These are phyloP conservation scores for Kwoniella dejecticola DNA, from an alignment of 768 basidiomycete genomes.

Conservation along the genomic window DNA sequence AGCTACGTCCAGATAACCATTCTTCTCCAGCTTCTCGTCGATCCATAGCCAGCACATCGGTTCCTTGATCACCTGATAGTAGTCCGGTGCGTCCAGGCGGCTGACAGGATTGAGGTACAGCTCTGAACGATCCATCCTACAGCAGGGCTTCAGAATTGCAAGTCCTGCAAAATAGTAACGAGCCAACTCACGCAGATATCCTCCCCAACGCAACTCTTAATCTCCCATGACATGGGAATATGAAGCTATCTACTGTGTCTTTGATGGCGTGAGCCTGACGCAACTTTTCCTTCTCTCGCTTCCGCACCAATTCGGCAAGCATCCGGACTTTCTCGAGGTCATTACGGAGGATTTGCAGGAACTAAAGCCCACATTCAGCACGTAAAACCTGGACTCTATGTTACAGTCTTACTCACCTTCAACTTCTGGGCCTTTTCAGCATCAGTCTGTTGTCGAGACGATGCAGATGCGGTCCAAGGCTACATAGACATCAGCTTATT, in stretches of 20 bases:
- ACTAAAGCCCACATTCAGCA: conserved; percentile 43
- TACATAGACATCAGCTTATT: conserved; percentile 32
- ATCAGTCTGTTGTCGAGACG: conserved; percentile 67
- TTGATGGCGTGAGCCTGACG: conserved; percentile 65
- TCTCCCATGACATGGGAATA: conserved; percentile 69
- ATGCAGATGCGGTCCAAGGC: conserved; percentile 87
- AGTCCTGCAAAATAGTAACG: not conserved
- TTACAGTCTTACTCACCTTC: conserved; percentile 73
- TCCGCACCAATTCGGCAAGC: conserved; percentile 68
- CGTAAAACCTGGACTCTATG: no score
- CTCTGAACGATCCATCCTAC: conserved; percentile 71
- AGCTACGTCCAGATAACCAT: conserved; percentile 70
- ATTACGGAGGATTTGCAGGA: conserved; percentile 66
- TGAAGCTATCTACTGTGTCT: conserved; percentile 63
- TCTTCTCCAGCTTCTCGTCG: conserved; percentile 79
- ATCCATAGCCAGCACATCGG: conserved; percentile 94
- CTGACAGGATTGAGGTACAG: conserved; percentile 79
- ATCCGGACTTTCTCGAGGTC: conserved; percentile 75
- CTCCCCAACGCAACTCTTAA: conserved; percentile 70
- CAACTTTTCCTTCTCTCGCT: conserved; percentile 80
- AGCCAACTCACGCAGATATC: conserved; percentile 65
- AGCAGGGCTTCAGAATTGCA: not conserved
- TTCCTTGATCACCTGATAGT: conserved; percentile 80
- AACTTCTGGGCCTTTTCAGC: conserved; percentile 80
- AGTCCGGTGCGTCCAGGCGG: conserved; percentile 76